Conservation (phyloP, 1,284 basidiomycete genomes). For the Pseudozyma sp. region DNA sequence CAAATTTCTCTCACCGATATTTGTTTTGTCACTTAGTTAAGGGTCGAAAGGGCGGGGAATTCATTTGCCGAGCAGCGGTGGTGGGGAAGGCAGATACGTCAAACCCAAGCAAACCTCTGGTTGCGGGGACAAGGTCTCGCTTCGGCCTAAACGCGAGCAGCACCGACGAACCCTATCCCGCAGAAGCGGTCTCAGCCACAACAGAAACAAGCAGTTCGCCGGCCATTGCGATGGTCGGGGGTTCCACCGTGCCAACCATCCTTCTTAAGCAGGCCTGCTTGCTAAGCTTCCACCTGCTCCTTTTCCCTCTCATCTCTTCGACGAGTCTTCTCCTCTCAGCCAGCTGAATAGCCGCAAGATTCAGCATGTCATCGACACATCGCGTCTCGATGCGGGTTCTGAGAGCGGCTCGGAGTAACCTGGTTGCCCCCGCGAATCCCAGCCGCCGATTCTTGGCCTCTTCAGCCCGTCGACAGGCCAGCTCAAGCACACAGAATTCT, state of each 20-base stretch:
- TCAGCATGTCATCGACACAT: conserved; percentile 10
- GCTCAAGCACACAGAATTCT: background rate
- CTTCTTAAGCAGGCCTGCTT: no score
- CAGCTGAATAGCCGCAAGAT: background rate
- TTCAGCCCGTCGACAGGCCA: conserved; percentile 16
- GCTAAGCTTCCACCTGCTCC: no score
- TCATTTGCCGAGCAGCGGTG: conserved; percentile 6
- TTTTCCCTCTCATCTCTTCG: no score
- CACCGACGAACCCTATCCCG: conserved; percentile 1
- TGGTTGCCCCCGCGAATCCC: background rate
- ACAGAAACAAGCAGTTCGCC: background rate
- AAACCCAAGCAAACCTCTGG: background rate
- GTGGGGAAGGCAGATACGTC: background rate
- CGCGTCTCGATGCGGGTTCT: conserved; percentile 7
- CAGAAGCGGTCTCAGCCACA: background rate
- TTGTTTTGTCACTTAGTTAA: background rate
- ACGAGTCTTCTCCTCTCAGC: background rate
- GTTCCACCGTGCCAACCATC: no score
- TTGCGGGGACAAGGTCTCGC: background rate
- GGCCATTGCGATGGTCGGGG: no score
- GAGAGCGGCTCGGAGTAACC: conserved; percentile 4
- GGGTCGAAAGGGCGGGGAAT: conserved; percentile 6
- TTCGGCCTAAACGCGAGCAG: background rate
- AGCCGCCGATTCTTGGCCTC: conserved; percentile 6
- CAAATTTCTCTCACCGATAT: no score